Conservation (phyloP, 495 filamentous ascomycete genomes). For the Penicillium waksmanii region DNA sequence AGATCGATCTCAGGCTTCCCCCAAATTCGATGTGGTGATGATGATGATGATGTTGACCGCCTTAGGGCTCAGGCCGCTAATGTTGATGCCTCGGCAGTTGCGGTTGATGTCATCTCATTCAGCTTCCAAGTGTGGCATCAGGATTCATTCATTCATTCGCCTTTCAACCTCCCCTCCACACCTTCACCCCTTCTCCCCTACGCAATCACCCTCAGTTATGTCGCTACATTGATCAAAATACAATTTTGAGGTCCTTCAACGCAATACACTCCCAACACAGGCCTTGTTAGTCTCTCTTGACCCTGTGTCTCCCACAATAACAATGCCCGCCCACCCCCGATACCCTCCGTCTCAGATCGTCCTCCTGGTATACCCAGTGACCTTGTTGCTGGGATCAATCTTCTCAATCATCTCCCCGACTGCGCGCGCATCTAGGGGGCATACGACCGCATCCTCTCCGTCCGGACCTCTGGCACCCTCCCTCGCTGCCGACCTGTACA, state of each 20-base stretch:
- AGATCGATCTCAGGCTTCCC: too few relatives aligned
- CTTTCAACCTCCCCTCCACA: neutral
- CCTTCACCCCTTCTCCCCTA: too few relatives aligned
- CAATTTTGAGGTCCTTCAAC: neutral
- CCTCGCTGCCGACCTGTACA: conserved; percentile 48
- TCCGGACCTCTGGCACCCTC: conserved; percentile 58
- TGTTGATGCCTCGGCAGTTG: conserved; percentile 21
- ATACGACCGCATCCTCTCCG: conserved; percentile 42
- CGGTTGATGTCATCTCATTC: conserved; percentile 26
- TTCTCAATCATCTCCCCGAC: conserved; percentile 78
- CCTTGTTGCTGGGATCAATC: conserved; percentile 76
- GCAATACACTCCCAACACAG: neutral
- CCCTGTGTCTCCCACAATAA: conserved; percentile 12
- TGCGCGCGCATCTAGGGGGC: conserved; percentile 41
- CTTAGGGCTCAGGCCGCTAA: conserved; percentile 7
- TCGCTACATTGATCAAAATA: neutral
- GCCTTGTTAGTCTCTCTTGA: neutral
- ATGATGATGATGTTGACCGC: neutral
- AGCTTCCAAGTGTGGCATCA: neutral
- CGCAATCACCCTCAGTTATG: neutral
- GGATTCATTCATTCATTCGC: neutral
- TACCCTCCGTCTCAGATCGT: conserved; percentile 33
- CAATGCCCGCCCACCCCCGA: conserved; percentile 31
- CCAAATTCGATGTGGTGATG: too few relatives aligned
- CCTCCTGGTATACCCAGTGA: conserved; percentile 72